phyloP scores from a whole-genome alignment of 305 asterid species.

The Fraxinus albicans region DNA sequence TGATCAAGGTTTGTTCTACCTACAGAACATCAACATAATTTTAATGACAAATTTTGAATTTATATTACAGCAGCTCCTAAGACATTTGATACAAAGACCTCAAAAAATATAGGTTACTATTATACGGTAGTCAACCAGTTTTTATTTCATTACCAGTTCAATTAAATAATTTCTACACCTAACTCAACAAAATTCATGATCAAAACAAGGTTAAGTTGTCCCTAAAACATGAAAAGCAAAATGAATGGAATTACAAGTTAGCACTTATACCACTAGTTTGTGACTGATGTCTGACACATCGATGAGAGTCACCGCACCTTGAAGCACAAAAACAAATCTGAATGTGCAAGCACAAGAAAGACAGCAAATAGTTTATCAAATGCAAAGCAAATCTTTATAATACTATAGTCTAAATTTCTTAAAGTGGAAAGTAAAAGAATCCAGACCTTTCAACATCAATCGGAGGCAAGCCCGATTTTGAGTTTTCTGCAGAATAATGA shows the following conservation, averaged over 20 bases:
- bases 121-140: not conserved
- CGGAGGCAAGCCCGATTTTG: constrained; percentile 75
- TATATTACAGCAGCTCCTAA: constrained; percentile 13
- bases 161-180: not conserved
- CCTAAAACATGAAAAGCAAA: not conserved
- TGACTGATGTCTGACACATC: constrained; percentile 44
- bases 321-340: constrained; percentile 82
- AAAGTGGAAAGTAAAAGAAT: not conserved
- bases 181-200: not conserved
- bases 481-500: constrained; percentile 52
- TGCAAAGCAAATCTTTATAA: constrained; percentile 9
- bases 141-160: not conserved
- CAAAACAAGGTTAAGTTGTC: not conserved
- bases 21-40: not conserved
- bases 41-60: not conserved
- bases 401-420: not conserved
- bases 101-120: not conserved
- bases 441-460: constrained; percentile 79
- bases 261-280: constrained; percentile 50
- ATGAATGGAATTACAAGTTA: not conserved
- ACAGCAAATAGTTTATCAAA: not conserved
- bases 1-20: not conserved
- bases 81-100: not conserved
- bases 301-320: constrained; percentile 61
- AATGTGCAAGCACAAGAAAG: constrained; percentile 23